Evolutionary conservation across 2,329 filamentous ascomycete species (phyloP).

Genomic region (Penicillium sp.): DNA sequence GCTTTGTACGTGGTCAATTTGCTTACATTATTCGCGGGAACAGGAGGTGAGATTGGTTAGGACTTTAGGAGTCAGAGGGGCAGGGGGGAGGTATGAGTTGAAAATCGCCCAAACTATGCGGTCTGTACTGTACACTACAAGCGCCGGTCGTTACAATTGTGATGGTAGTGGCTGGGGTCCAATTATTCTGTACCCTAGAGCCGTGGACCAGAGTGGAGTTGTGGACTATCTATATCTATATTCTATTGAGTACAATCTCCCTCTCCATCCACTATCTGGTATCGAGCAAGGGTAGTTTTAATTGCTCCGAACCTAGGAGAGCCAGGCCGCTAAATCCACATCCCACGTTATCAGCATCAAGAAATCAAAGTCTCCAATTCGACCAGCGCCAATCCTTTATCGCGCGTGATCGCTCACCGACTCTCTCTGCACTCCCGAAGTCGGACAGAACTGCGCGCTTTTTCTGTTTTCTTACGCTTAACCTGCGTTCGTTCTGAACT

Average conservation of each 20-base stretch:
- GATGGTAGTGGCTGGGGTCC: background rate
- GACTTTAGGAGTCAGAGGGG: background rate
- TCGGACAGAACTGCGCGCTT: background rate
- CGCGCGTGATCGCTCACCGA: constrained; percentile 6
- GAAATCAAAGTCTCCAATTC: background rate
- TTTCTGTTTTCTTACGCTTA: background rate
- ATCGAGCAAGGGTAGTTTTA: too few species aligned
- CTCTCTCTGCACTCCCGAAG: background rate
- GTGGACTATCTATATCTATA: too few species aligned
- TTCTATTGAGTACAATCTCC: too few species aligned
- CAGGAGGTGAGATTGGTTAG: background rate
- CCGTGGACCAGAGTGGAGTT: too few species aligned
- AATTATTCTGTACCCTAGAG: too few species aligned
- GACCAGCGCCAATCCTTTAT: background rate
- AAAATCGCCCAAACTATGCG: background rate
- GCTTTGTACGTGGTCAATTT: background rate
- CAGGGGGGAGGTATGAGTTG: background rate
- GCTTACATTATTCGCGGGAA: background rate
- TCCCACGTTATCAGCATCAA: background rate
- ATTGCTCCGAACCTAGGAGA: too few species aligned
- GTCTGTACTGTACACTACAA: constrained; percentile 1
- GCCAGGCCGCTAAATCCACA: background rate
- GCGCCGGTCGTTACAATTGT: background rate
- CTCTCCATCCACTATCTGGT: too few species aligned
- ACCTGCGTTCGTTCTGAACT: background rate